Base-by-base conservation (phyloP, 257 asterid species). In the Lavandula angustifolia region DNA sequence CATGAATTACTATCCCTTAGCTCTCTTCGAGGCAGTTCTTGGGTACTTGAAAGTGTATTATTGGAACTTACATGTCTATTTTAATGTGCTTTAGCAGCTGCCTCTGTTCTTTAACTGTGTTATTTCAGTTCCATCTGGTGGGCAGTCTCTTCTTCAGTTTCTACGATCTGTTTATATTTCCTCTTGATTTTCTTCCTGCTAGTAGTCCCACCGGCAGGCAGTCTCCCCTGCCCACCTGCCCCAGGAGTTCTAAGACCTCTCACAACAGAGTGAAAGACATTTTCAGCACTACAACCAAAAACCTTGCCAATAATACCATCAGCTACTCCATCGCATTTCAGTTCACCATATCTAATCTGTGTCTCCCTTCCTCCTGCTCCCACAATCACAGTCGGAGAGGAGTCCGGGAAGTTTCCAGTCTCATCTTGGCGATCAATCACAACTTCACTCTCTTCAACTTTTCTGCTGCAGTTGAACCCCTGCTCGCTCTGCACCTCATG, bases 61-160 rank as follows among this genome's bases (percentile, higher is more conserved):
- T 42, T 14, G 11, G 29, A 17, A 35, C 34, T 50, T 32, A 80
- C 82, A 75, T 59, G 62, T 67, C 47, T 73, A 66, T 46, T 57
- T 27, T 42, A 74, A 34, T 48, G 68, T 62, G 79, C 62, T 68
- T 60, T 62, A 18, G 70, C 47, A 50, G 70, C 66, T 43, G 71
- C 72, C 81, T 63, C 75, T 75, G 51, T 75, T 76, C 66, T 60
- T 77, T 0, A 68, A 56, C 61, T 73, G 75, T 11, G 69, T 62
- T 31, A 12, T 37, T 62, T 70, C 72, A 58, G 50, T 40, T 11
- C 61, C n/a, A n/a, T n/a, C n/a, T n/a, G n/a, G n/a, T 55, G 18
- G 48, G 67, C 67, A 57, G 61, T 73, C 66, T 73, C 79, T 14
- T 78, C 77, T 44, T 74, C 76, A 6, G 86, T 69, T 60, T 72